A percentile compares a stretch with the other conserved stretches of the same genome.
Evolutionary conservation across 2,329 filamentous ascomycete genomes (phyloP).

Genomic region (Meredithiella fracta): DNA sequence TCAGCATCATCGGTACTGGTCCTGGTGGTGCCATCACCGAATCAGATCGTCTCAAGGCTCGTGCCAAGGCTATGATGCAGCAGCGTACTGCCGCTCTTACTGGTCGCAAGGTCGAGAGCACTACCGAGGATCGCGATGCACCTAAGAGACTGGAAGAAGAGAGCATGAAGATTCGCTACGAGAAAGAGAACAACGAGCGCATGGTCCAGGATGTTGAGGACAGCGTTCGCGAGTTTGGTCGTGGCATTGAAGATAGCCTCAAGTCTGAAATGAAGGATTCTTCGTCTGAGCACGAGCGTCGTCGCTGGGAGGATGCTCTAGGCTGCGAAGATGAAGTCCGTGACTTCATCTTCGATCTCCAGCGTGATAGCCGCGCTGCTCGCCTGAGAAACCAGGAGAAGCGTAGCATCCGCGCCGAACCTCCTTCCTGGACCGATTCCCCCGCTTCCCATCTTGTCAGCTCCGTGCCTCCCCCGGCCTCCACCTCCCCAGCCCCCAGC

Average conservation of each 20-base stretch:
- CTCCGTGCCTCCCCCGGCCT: slow-evolving; percentile 19
- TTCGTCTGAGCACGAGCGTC: slow-evolving; percentile 72
- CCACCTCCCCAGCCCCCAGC: slow-evolving; percentile 30
- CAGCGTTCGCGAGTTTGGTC: slow-evolving; percentile 76
- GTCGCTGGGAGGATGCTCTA: slow-evolving; percentile 88
- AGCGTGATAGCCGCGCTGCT: slow-evolving; percentile 65
- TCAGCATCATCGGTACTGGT: slow-evolving; percentile 76
- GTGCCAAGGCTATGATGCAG: slow-evolving; percentile 97
- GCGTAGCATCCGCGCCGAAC: slow-evolving; percentile 30
- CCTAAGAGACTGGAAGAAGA: slow-evolving; percentile 81
- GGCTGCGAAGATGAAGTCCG: slow-evolving; percentile 94
- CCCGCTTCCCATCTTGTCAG: slow-evolving; percentile 35
- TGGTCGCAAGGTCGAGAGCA: slow-evolving; percentile 57
- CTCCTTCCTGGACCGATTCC: slow-evolving; percentile 28
- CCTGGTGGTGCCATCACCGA: slow-evolving; percentile 84
- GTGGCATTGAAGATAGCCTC: slow-evolving; percentile 69
- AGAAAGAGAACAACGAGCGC: slow-evolving; percentile 84
- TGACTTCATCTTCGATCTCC: slow-evolving; percentile 94
- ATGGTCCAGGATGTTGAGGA: slow-evolving; percentile 97
- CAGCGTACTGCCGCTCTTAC: slow-evolving; percentile 84
- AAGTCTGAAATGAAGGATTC: slow-evolving; percentile 64
- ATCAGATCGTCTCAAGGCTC: slow-evolving; percentile 82
- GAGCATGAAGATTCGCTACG: slow-evolving; percentile 59
- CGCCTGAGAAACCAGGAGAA: slow-evolving; percentile 47
- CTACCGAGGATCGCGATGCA: slow-evolving; percentile 58